Conservation (phyloP, 768 basidiomycete genomes). For the Amanita rubescens region DNA sequence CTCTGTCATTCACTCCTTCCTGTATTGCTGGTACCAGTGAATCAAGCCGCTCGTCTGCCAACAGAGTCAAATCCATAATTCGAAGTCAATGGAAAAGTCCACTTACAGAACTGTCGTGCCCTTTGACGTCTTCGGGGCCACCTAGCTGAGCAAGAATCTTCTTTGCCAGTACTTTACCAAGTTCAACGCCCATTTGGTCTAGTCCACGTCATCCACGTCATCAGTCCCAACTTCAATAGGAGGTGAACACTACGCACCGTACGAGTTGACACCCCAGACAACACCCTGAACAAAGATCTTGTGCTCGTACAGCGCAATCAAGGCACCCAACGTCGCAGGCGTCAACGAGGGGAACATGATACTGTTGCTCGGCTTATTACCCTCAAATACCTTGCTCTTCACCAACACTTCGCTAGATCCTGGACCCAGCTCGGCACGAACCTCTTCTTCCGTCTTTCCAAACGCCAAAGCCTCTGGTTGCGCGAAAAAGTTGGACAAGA, state of each 20-base stretch:
- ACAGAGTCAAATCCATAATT: background rate
- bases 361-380: constrained; percentile 94
- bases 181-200: constrained; percentile 99
- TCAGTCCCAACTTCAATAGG: background rate
- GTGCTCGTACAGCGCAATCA: constrained; percentile 76
- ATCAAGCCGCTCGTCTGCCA: constrained; percentile 88
- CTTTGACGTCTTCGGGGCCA: constrained; percentile 69
- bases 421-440: constrained; percentile 56
- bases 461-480: constrained; percentile 97
- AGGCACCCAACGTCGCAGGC: constrained; percentile 71
- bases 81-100: constrained; percentile 17
- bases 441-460: constrained; percentile 91
- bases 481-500: constrained; percentile 96
- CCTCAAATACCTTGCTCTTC: constrained; percentile 97
- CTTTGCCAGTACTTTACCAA: constrained; percentile 96
- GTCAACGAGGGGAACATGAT: constrained; percentile 93
- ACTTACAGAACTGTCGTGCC: constrained; percentile 80
- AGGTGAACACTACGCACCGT: constrained; percentile 62
- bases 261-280: constrained; percentile 98
- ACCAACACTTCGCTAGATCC: constrained; percentile 77
- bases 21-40: constrained; percentile 90
- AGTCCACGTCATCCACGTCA: background rate
- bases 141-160: constrained; percentile 85
- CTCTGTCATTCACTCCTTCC: constrained; percentile 50
- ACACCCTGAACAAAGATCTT: constrained; percentile 98